phyloP scores from a whole-genome alignment of 208 protist species.

The Acanthamoeba lenticulata region DNA sequence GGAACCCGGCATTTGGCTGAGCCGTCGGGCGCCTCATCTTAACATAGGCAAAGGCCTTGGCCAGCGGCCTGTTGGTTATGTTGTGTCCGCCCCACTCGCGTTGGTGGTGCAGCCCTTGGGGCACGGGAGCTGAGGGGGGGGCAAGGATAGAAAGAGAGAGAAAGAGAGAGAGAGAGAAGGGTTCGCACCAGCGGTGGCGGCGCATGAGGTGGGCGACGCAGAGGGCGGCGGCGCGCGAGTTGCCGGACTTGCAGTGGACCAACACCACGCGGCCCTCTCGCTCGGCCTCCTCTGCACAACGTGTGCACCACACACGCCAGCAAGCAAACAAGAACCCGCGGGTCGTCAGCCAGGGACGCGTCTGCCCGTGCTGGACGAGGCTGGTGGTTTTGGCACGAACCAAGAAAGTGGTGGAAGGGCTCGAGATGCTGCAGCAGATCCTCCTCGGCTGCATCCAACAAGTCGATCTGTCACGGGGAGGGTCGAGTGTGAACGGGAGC shows the following conservation, averaged over 20 bases:
- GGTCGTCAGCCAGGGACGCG: too few relatives aligned
- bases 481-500: neutral
- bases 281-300: neutral
- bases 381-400: neutral
- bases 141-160: neutral
- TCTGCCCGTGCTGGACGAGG: neutral
- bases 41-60: neutral
- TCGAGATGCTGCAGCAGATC: neutral
- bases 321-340: too few relatives aligned
- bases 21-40: neutral
- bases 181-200: neutral
- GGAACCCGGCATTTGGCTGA: neutral
- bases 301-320: neutral
- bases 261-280: neutral
- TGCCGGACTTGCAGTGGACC: constrained; percentile 6
- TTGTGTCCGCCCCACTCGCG: neutral
- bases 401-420: neutral
- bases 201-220: neutral
- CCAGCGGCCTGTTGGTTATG: neutral
- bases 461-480: neutral
- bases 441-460: neutral
- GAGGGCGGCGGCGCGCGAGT: neutral
- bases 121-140: too few relatives aligned
- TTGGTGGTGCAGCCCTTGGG: neutral
- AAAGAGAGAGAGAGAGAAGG: neutral